Conservation (phyloP, 1,284 basidiomycete genomes). For the Tylopilus sp. region DNA sequence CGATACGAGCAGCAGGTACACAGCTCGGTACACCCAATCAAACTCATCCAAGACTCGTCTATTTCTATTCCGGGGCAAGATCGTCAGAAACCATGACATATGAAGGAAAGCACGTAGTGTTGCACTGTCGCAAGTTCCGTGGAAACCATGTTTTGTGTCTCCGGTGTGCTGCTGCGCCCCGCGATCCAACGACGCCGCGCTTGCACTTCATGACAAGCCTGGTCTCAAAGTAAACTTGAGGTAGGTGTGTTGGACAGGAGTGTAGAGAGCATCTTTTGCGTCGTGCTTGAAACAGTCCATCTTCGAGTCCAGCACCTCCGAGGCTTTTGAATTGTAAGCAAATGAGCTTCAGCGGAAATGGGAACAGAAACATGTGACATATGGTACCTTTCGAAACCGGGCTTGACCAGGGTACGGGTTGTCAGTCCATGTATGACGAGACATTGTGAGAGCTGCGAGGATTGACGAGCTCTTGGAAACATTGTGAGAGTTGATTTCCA, state of each 20-base stretch:
- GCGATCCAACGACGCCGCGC: conserved; percentile 39
- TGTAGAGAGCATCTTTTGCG: conserved; percentile 52
- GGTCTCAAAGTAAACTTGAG: conserved; percentile 48
- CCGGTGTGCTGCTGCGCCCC: conserved; percentile 49
- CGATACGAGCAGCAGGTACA: conserved; percentile 52
- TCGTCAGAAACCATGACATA: conserved; percentile 61
- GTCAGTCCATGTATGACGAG: conserved; percentile 39
- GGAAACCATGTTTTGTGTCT: conserved; percentile 63
- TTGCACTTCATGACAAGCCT: conserved; percentile 46
- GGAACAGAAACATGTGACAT: conserved; percentile 6
- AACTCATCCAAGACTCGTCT: conserved; percentile 61
- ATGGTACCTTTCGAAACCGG: conserved; percentile 37
- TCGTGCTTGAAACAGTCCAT: conserved; percentile 34
- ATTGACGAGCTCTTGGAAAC: conserved; percentile 51
- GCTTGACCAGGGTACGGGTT: conserved; percentile 38
- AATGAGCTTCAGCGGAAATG: neutral
- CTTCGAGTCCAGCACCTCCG: conserved; percentile 37
- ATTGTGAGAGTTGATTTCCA: conserved; percentile 55
- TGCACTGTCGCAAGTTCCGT: conserved; percentile 55
- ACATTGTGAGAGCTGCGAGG: conserved; percentile 47
- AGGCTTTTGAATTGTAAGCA: neutral
- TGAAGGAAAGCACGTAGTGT: conserved; percentile 56
- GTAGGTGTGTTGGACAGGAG: conserved; percentile 54
- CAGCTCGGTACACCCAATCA: conserved; percentile 64
- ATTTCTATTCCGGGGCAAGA: conserved; percentile 58